Conservation (phyloP, 202 grass and related monocot species). For the Carex arenaria region DNA sequence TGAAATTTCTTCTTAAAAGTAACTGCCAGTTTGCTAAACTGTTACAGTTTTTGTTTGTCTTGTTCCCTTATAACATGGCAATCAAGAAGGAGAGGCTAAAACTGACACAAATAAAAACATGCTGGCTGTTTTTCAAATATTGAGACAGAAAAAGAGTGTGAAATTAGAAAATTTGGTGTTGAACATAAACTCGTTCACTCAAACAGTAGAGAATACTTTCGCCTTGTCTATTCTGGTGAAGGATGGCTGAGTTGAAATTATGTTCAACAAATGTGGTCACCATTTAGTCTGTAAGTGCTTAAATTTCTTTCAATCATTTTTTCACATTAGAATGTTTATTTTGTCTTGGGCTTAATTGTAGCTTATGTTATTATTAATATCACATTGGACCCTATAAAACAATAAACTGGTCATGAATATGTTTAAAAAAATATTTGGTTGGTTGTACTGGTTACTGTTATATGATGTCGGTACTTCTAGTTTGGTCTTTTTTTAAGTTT, state of each 20-base stretch:
- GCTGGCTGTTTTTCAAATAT: conserved; percentile 55
- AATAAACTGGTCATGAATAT: neutral
- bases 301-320: neutral
- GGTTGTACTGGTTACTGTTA: neutral
- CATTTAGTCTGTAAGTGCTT: conserved; percentile 64
- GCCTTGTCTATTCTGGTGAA: conserved; percentile 88
- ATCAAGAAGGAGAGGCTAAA: conserved; percentile 34
- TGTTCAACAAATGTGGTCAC: conserved; percentile 37
- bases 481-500: neutral
- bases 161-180: conserved; percentile 68
- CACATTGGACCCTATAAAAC: too few relatives aligned
- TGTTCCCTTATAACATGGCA: conserved; percentile 29
- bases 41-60: neutral
- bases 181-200: conserved; percentile 66
- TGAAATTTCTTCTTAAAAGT: too few relatives aligned
- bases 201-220: conserved; percentile 85
- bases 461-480: neutral
- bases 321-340: neutral
- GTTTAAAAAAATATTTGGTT: neutral
- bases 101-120: conserved; percentile 76
- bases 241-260: conserved; percentile 72
- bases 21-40: neutral
- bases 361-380: neutral
- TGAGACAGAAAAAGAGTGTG: conserved; percentile 59
- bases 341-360: neutral